Evolutionary conservation across 352 stramenopile genomes (phyloP), one percentile per base, ranked within the genome.

Genomic region (Phytophthora fragariae): DNA sequence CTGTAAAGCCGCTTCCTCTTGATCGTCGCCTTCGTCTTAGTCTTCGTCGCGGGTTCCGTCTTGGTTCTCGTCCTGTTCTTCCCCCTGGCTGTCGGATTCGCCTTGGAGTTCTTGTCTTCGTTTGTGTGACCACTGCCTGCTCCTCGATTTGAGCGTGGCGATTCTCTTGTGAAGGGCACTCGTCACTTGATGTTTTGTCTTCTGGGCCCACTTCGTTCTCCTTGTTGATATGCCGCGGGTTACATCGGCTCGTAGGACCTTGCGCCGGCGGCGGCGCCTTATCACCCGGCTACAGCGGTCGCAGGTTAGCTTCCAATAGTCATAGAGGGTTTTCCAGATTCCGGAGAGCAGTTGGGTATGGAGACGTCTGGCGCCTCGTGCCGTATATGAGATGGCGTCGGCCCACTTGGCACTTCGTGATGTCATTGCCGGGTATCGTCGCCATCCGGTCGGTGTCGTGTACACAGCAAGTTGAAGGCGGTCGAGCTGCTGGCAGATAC

Each of bases 401-500:
- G 17, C 53, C 53, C 53, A 59, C 21, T 14, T 39, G 15, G 27
- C 52, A 39, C 52, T 52, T 52, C 35, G 39, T 50, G 3, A 15
- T 2, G 41, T 62, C 57, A 62, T 62, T 8, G 35, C 54, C 11
- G 37, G 24, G 39, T 53, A 52, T 19, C 57, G 21, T 21, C 53
- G 12, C 53, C 53, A 59, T 6, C 53, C 53, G 3, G 35, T 46
- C 4, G 53, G 31, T 14, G 53, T 31, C 15, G 12, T 29, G 17
- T 59, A 59, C 14, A 59, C 53, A 1, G 27, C 15, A 14, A 59
- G 29, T 7, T 59, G 4, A 4, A 58, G 53, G 8, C 24, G 53
- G 29, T 58, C 29, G 5, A 58, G 24, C 12, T 58, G 53, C 8
- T 58, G 53, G 12, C 53, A 5, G 0, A 46, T 44, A 12, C 29